Evolutionary conservation across 2,329 filamentous ascomycete genomes (phyloP).

Genomic region (Arthroderma uncinatum): DNA sequence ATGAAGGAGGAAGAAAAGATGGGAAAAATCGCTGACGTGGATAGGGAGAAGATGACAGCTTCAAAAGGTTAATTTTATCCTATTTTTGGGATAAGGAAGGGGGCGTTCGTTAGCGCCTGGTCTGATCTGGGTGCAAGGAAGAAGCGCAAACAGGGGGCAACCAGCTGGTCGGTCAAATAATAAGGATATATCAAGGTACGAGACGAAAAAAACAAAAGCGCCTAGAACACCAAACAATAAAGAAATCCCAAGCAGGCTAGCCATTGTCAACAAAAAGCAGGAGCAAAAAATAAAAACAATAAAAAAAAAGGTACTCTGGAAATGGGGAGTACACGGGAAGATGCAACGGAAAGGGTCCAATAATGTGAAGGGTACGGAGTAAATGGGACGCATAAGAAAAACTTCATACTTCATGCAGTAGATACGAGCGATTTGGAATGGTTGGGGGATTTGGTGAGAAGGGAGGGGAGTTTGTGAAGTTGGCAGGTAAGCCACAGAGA

Average conservation of each 20-base stretch:
- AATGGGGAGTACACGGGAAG: not conserved
- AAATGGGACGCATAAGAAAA: not conserved
- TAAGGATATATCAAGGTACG: not conserved
- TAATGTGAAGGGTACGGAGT: not conserved
- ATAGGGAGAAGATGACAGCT: not conserved
- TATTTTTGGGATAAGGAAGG: not conserved
- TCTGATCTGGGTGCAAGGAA: not conserved
- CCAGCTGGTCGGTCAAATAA: not conserved
- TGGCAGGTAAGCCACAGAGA: not conserved
- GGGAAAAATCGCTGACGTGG: not conserved
- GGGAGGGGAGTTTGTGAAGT: not conserved
- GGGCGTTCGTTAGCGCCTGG: not conserved
- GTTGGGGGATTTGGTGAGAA: not conserved
- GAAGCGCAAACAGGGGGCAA: not conserved
- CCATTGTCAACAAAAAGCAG: not conserved
- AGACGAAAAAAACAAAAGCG: not conserved
- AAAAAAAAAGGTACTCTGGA: not conserved
- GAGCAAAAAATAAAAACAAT: not conserved
- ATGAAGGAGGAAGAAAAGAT: not conserved
- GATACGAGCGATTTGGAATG: not conserved
- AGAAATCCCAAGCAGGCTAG: constrained; percentile 1
- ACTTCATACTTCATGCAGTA: not conserved
- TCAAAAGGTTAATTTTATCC: not conserved
- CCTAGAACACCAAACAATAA: not conserved
- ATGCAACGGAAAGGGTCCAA: not conserved